These are phyloP conservation scores for Raddia distichophylla DNA, from an alignment of 176 grass and related monocot species.

Conservation along the genomic window DNA sequence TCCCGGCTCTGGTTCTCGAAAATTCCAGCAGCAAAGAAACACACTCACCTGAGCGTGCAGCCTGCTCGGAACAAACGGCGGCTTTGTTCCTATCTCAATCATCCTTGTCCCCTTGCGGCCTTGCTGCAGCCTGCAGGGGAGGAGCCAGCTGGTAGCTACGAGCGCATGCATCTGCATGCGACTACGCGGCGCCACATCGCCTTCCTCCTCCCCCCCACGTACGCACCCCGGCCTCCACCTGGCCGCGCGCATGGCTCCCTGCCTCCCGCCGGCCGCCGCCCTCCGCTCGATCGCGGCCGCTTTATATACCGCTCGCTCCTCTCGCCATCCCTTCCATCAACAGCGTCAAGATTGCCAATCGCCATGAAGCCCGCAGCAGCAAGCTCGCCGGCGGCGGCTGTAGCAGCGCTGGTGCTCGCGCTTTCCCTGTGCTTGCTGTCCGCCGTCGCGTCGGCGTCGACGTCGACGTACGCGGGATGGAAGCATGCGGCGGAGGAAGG, in stretches of 20 bases:
- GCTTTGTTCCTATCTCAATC: conserved; percentile 8
- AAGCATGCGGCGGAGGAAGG: background rate
- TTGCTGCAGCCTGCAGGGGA: too few species aligned
- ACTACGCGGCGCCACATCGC: conserved; percentile 8
- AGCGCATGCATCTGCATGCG: background rate
- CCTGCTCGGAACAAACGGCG: too few species aligned
- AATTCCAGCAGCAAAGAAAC: too few species aligned
- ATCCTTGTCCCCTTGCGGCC: background rate
- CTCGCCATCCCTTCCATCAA: background rate
- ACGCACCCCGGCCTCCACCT: conserved; percentile 43
- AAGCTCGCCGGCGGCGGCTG: conserved; percentile 1
- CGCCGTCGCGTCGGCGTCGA: conserved; percentile 22
- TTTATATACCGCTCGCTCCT: conserved; percentile 10
- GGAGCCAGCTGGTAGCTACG: too few species aligned
- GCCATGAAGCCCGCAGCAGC: background rate
- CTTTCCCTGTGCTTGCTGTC: conserved; percentile 31
- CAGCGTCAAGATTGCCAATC: background rate
- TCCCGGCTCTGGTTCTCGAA: too few species aligned
- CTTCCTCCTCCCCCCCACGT: conserved; percentile 47
- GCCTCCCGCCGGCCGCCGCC: background rate
- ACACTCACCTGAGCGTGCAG: too few species aligned
- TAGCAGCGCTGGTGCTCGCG: conserved; percentile 6
- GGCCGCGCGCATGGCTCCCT: conserved; percentile 54
- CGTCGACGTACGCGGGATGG: background rate
- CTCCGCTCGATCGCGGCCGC: background rate